These are phyloP conservation scores for Erigeron canadensis DNA, from an alignment of 129 eudicot species.

Conservation along the genomic window DNA sequence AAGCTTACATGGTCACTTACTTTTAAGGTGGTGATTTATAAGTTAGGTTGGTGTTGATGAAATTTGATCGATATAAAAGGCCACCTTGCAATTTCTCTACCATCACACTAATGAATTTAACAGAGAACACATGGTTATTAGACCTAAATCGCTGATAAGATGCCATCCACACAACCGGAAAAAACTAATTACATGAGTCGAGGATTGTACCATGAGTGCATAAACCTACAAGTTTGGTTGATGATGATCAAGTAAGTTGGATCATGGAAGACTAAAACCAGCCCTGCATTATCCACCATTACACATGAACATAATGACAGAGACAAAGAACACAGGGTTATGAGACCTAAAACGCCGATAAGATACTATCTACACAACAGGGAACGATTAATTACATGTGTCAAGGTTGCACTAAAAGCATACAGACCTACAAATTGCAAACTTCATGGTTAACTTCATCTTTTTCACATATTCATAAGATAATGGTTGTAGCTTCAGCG, in stretches of 20 bases:
- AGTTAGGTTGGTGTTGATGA: too few relatives aligned
- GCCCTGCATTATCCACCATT: background rate
- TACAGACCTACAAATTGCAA: slow-evolving; percentile 23
- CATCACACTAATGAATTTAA: too few relatives aligned
- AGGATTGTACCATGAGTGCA: too few relatives aligned
- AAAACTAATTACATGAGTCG: too few relatives aligned
- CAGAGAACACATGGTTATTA: too few relatives aligned
- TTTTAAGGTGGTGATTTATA: too few relatives aligned
- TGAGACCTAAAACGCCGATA: slow-evolving; percentile 30
- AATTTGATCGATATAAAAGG: too few relatives aligned
- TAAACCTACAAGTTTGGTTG: background rate
- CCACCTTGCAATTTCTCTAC: too few relatives aligned
- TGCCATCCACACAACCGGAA: too few relatives aligned
- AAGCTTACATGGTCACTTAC: too few relatives aligned
- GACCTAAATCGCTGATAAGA: too few relatives aligned
- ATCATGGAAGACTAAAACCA: slow-evolving; percentile 15
- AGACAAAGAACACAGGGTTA: slow-evolving; percentile 12
- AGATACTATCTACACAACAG: slow-evolving; percentile 29
- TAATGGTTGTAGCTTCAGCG: slow-evolving; percentile 2
- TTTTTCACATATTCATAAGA: slow-evolving; percentile 8
- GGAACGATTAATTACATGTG: slow-evolving; percentile 31
- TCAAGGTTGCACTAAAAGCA: slow-evolving; percentile 14
- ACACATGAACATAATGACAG: background rate
- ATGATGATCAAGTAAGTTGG: background rate
- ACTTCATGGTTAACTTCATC: slow-evolving; percentile 13